Evolutionary conservation across 2,329 filamentous ascomycete genomes (phyloP).

Genomic region (Exophiala sideris): DNA sequence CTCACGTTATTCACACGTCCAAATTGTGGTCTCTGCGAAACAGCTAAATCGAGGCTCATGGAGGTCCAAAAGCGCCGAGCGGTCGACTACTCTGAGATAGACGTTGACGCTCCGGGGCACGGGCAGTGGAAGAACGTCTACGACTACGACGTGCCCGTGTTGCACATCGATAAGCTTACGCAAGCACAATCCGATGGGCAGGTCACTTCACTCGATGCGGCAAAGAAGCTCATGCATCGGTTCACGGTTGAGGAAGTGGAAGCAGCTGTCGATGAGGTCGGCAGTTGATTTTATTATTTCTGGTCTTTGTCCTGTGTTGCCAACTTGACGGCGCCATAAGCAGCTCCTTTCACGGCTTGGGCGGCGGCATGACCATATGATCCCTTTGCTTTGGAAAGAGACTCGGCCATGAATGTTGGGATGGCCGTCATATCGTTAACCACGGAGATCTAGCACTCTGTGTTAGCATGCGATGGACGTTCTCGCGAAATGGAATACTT

Average conservation of each 20-base stretch:
- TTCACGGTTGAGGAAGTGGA: slow-evolving; percentile 58
- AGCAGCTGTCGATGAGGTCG: slow-evolving; percentile 51
- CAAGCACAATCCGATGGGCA: slow-evolving; percentile 19
- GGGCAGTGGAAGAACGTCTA: slow-evolving; percentile 59
- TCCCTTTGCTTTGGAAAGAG: slow-evolving; percentile 35
- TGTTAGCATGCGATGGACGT: background rate
- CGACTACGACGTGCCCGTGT: slow-evolving; percentile 63
- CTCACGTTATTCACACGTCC: slow-evolving; percentile 61
- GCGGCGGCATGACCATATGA: slow-evolving; percentile 27
- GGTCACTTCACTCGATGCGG: slow-evolving; percentile 42
- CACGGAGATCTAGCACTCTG: slow-evolving; percentile 35
- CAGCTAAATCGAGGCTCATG: slow-evolving; percentile 56
- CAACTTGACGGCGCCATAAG: slow-evolving; percentile 24
- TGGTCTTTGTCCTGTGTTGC: slow-evolving; percentile 20
- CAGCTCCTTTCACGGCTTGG: slow-evolving; percentile 27
- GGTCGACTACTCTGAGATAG: slow-evolving; percentile 55
- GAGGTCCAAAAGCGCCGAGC: slow-evolving; percentile 52
- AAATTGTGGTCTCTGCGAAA: slow-evolving; percentile 59
- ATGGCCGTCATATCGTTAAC: slow-evolving; percentile 47
- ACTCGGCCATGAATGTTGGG: slow-evolving; percentile 39
- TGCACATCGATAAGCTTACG: slow-evolving; percentile 53
- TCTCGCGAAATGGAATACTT: slow-evolving; percentile 25
- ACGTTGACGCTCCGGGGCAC: slow-evolving; percentile 55
- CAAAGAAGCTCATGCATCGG: slow-evolving; percentile 61
- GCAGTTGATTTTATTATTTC: slow-evolving; percentile 24